Percentiles rank a stretch among this genome's conserved stretches.
These are phyloP conservation scores for Flaveria floridana DNA, from an alignment of 140 eudicot species.

Conservation along the genomic window DNA sequence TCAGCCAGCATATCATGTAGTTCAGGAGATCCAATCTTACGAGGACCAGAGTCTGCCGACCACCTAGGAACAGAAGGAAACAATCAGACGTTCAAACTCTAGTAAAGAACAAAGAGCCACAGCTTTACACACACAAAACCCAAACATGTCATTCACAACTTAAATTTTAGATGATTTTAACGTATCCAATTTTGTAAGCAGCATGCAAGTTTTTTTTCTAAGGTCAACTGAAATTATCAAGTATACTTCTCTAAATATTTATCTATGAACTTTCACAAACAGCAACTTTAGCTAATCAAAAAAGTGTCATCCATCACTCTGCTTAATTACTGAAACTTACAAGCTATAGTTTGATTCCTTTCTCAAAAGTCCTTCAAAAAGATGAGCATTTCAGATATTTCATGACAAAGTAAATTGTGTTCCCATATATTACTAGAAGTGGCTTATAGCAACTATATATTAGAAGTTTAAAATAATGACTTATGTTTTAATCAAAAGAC, in stretches of 20 bases:
- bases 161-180: background rate
- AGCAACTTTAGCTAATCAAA: background rate
- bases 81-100: slow-evolving; percentile 7
- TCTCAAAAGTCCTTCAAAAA: slow-evolving; percentile 1
- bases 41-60: slow-evolving; percentile 80
- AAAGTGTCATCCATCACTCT: background rate
- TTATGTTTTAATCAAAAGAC: background rate
- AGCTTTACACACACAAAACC: background rate
- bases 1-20: slow-evolving; percentile 94
- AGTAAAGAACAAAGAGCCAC: background rate
- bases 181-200: background rate
- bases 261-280: slow-evolving; percentile 6
- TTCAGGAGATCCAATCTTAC: slow-evolving; percentile 78
- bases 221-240: background rate
- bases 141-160: background rate
- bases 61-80: slow-evolving; percentile 50
- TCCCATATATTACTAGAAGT: background rate
- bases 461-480: background rate
- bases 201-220: background rate
- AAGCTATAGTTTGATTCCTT: background rate
- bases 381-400: background rate
- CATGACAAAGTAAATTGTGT: background rate
- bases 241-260: background rate
- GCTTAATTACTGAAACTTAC: background rate
- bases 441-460: background rate